Evolutionary conservation across 2,329 filamentous ascomycete genomes (phyloP), one percentile per base, ranked within the genome.

Genomic region (Beauveria caledonica): DNA sequence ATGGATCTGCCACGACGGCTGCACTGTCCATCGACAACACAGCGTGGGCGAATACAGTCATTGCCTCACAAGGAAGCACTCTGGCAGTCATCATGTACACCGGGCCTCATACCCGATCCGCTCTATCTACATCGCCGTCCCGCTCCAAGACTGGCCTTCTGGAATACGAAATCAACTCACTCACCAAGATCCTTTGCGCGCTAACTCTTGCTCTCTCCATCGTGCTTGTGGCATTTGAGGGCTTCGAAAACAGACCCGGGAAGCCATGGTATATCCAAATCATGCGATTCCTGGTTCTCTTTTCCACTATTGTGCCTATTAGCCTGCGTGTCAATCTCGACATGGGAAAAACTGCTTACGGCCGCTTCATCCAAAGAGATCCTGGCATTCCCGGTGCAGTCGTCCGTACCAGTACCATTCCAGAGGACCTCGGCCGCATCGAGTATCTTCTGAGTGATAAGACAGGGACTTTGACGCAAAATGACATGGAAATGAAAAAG

Each of bases 291-390:
- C 77, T 99, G 64, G 95, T 99, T 63, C 80, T 99, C 1, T 99
- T 99, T 78, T 97, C 93, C n/a, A 97, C 93, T 0, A 99, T 99
- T 68, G 95, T 99, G 27, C 94, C 94, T 1, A 97, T 99, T 73
- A 96, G 92, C 75, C 79, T 99, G 66, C 88, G 94, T 55, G 94
- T 99, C 66, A 99, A 99, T 70, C 80, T 99, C 19, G 94, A 99
- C 70, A 88, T 99, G 84, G 95, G 93, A 44, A 99, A 99, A 75
- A 93, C 90, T 60, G 91, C 94, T 2, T 99, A 97, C 73, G 95
- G 92, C 9, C 90, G 88, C 76, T 96, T 97, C 70, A 99, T 99
- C 62, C 92, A 99, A 71, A 83, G 87, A 53, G 94, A 99, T 68
- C 80, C 88, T 44, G 93, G 89, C 21, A 99, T 99, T 62, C 87